Evolutionary conservation across 306 rosid species (phyloP).

Genomic region (Sicyos baderoa): DNA sequence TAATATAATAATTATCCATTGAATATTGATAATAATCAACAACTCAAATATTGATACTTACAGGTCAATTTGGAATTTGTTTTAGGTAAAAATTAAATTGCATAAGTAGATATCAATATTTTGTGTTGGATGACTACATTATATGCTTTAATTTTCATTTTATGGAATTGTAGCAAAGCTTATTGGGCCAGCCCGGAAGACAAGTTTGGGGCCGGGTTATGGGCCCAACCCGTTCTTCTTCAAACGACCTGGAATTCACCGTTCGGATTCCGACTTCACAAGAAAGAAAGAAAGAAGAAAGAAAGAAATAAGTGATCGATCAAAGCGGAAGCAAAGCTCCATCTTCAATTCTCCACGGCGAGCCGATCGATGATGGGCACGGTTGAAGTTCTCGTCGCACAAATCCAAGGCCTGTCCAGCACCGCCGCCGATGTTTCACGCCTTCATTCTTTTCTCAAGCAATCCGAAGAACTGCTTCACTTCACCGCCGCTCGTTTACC

Average conservation of each 20-base stretch:
- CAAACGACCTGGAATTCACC: not conserved
- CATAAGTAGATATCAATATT: too few relatives aligned
- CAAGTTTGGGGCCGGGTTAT: not conserved
- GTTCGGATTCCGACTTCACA: not conserved
- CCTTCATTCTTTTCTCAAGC: constrained; percentile 55
- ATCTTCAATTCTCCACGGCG: not conserved
- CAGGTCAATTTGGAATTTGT: too few relatives aligned
- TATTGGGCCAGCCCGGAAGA: too few relatives aligned
- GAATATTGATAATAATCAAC: too few relatives aligned
- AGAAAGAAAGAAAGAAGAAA: constrained; percentile 5
- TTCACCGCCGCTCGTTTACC: constrained; percentile 42
- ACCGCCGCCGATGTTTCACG: constrained; percentile 45
- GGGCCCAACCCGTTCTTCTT: not conserved
- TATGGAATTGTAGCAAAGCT: too few relatives aligned
- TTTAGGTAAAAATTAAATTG: too few relatives aligned
- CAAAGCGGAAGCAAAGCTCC: not conserved
- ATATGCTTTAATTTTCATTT: too few relatives aligned
- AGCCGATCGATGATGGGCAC: constrained; percentile 25
- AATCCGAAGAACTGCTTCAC: constrained; percentile 53
- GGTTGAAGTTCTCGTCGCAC: constrained; percentile 41
- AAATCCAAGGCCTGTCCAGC: constrained; percentile 63
- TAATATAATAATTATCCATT: too few relatives aligned
- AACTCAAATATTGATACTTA: too few relatives aligned
- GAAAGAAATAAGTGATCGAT: constrained; percentile 1
- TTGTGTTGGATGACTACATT: too few relatives aligned